Base-by-base conservation (phyloP, 2,329 filamentous ascomycete genomes). In the Escovopsis weberi region DNA sequence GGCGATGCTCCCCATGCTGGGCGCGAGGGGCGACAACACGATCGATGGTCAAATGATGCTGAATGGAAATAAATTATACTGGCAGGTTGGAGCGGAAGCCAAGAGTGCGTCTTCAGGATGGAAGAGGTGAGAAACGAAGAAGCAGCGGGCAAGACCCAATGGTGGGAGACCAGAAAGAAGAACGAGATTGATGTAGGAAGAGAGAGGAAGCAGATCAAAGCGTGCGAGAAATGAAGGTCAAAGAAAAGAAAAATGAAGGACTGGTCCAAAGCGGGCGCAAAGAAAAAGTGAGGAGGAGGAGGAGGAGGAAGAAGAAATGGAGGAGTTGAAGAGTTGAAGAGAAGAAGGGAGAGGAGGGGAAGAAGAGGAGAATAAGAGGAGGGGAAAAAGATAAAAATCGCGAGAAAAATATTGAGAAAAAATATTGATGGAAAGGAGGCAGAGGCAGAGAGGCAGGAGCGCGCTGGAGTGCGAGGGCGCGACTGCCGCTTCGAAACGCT, bases 1-100 rank as follows among this genome's bases (percentile, higher is more conserved):
- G 6, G 4, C 18, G 8, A 18, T 41, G 26, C 39, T 51, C 26
- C 46, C 45, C 52, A 54, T 56, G 34, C 30, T 49, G 42, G 40
- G 34, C 35, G 40, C 10, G 28, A 9, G 4, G 4, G 4, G 8
- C 28, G 11, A 32, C 8, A 7, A 32, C 8, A 32, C 28, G 11
- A 32, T 32, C 8, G 28, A 32, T 9, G 28, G 28, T 23, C 4
- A 32, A 32, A 32, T 32, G 11, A 11, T 32, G 23, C 23, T 23
- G 23, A 28, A 23, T 6, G 26, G 28, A 34, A 34, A 45, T 5
- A 37, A 35, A 19, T 4, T 39, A 32, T 32, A 32, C 28, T 32
- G 28, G 28, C 28, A 11, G 28, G 28, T 32, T 3, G 28, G 3
- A 32, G 8, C 33, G 28, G 8, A 32, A 11, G 28, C 28, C 28